Evolutionary conservation across 805 yeast genomes (phyloP).

Genomic region (Barnettozyma botsteinii): DNA sequence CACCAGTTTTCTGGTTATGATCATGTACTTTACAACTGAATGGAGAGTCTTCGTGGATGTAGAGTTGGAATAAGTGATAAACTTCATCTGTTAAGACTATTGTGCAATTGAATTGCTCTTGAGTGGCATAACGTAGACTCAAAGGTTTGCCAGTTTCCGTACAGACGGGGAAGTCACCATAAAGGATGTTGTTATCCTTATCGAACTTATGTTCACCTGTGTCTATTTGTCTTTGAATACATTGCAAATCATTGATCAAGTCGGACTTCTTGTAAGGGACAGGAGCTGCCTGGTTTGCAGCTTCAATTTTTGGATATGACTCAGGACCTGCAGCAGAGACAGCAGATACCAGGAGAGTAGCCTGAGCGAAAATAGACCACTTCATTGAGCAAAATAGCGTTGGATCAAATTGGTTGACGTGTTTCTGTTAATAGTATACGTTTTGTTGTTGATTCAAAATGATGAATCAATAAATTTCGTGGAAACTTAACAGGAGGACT

Average conservation of each 20-base stretch:
- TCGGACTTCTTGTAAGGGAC: slow-evolving; percentile 33
- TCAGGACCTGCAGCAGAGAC: slow-evolving; percentile 7
- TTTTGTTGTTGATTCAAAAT: too few relatives aligned
- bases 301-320: slow-evolving; percentile 8
- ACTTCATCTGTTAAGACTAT: slow-evolving; percentile 55
- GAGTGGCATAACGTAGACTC: slow-evolving; percentile 43
- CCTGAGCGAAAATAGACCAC: not conserved
- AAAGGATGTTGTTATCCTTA: slow-evolving; percentile 48
- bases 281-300: not conserved
- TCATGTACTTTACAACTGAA: slow-evolving; percentile 61
- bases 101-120: slow-evolving; percentile 53
- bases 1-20: slow-evolving; percentile 27
- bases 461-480: too few relatives aligned
- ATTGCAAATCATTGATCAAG: slow-evolving; percentile 40
- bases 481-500: too few relatives aligned
- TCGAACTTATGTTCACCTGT: slow-evolving; percentile 74
- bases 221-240: slow-evolving; percentile 65
- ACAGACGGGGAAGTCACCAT: slow-evolving; percentile 55
- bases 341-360: not conserved
- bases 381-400: not conserved
- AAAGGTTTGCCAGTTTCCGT: slow-evolving; percentile 59
- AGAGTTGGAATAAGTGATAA: slow-evolving; percentile 68
- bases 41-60: slow-evolving; percentile 74
- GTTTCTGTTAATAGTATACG: too few relatives aligned
- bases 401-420: too few relatives aligned